These are phyloP conservation scores for Backusella tarrabulga DNA, from an alignment of 192 early-diverging fungal species.

Conservation along the genomic window DNA sequence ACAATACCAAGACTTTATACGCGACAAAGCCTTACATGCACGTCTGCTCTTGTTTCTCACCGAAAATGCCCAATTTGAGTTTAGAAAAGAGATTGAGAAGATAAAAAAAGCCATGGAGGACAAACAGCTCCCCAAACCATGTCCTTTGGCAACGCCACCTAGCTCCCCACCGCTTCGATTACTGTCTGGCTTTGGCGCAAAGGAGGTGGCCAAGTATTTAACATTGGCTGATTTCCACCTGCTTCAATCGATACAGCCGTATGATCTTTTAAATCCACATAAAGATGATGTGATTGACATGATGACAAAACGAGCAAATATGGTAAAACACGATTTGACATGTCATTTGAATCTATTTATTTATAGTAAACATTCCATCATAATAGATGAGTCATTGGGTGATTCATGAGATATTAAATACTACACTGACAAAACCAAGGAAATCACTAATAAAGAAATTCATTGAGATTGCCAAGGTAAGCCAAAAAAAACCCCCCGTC, in stretches of 20 bases:
- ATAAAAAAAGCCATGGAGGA: background rate
- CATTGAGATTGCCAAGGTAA: constrained; percentile 38
- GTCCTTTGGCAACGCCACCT: constrained; percentile 20
- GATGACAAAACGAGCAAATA: constrained; percentile 39
- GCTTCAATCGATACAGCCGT: constrained; percentile 35
- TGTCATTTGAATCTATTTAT: background rate
- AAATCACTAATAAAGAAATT: constrained; percentile 26
- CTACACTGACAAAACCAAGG: constrained; percentile 10
- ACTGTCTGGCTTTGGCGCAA: background rate
- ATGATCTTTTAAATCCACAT: constrained; percentile 18
- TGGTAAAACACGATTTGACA: constrained; percentile 18
- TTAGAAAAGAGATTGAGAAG: constrained; percentile 33
- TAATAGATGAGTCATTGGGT: constrained; percentile 38
- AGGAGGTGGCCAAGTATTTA: constrained; percentile 36
- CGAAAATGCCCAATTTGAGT: constrained; percentile 37
- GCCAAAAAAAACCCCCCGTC: background rate
- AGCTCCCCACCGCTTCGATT: background rate
- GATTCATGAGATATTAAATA: constrained; percentile 21
- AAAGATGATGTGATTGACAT: constrained; percentile 24
- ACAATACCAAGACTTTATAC: constrained; percentile 61
- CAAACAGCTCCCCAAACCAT: background rate
- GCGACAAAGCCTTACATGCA: constrained; percentile 38
- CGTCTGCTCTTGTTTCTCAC: constrained; percentile 49
- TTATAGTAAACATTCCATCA: background rate
- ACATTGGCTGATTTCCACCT: constrained; percentile 43